Conservation (phyloP, 176 grass and related monocot genomes). For the Oryza longistaminata region DNA sequence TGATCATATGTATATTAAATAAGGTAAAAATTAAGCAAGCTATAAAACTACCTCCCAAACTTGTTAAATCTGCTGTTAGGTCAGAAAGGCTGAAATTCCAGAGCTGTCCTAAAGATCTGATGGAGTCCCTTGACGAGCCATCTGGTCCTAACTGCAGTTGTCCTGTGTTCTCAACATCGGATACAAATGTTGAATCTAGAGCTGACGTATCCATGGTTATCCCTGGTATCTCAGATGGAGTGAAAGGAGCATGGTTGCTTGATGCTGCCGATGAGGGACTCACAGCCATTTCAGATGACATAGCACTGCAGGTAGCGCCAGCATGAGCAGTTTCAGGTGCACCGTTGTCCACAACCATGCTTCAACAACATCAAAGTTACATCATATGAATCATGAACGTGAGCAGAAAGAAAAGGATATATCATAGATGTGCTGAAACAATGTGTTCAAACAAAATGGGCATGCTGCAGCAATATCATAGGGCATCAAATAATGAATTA, state of each 20-base stretch:
- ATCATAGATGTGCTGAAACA: neutral
- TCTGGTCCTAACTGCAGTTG: slow-evolving; percentile 78
- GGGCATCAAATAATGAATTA: slow-evolving; percentile 15
- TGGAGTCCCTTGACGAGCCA: slow-evolving; percentile 74
- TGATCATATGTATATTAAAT: slow-evolving; percentile 12
- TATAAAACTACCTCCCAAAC: slow-evolving; percentile 76
- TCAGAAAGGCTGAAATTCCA: slow-evolving; percentile 99
- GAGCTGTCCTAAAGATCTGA: slow-evolving; percentile 81
- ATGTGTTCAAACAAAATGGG: neutral
- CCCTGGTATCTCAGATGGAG: slow-evolving; percentile 76
- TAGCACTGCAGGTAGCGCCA: slow-evolving; percentile 52
- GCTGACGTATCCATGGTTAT: slow-evolving; percentile 79
- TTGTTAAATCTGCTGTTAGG: slow-evolving; percentile 88
- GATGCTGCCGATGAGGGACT: slow-evolving; percentile 89
- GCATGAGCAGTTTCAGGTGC: slow-evolving; percentile 48
- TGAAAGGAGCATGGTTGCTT: slow-evolving; percentile 91
- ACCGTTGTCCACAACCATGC: slow-evolving; percentile 70
- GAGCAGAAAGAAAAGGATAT: neutral
- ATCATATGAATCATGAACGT: neutral
- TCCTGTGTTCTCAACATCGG: slow-evolving; percentile 59
- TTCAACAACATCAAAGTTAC: slow-evolving; percentile 39
- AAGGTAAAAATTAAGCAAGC: slow-evolving; percentile 4
- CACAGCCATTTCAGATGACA: slow-evolving; percentile 88
- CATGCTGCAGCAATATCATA: slow-evolving; percentile 12
- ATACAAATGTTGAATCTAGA: slow-evolving; percentile 72